phyloP scores from a whole-genome alignment of 495 filamentous ascomycete species.

The Podospora tetraspora region DNA sequence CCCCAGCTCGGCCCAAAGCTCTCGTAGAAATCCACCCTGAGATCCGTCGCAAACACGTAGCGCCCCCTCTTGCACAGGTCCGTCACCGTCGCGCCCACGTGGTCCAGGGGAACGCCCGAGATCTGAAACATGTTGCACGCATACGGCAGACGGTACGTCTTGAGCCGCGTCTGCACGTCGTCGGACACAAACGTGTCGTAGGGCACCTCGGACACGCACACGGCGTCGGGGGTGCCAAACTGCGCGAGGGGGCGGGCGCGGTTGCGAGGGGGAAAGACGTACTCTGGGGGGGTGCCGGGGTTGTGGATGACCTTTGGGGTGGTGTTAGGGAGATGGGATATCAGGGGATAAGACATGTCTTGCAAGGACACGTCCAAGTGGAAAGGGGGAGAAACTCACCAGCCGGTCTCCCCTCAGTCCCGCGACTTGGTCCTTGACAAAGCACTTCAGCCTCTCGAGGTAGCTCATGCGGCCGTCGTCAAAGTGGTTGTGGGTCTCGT shows the following conservation, averaged over 20 bases:
- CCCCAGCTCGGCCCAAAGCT: constrained; percentile 11
- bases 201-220: constrained; percentile 12
- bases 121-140: constrained; percentile 7
- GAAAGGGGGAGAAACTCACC: neutral
- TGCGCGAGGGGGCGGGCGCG: neutral
- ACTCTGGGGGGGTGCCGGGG: constrained; percentile 12
- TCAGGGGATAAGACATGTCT: neutral
- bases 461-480: neutral
- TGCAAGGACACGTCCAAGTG: neutral
- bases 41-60: constrained; percentile 12
- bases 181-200: neutral
- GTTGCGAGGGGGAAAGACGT: neutral
- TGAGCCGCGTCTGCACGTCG: constrained; percentile 7
- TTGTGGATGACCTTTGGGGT: constrained; percentile 10
- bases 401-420: constrained; percentile 5
- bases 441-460: neutral
- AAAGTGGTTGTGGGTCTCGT: constrained; percentile 12
- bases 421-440: neutral
- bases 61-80: constrained; percentile 5
- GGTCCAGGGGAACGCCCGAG: neutral
- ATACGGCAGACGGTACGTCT: neutral
- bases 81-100: neutral
- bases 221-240: constrained; percentile 10
- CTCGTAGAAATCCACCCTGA: constrained; percentile 11
- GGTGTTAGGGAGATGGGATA: neutral